Base-by-base conservation (phyloP, 129 eudicot species). In the Saposhnikovia divaricata region DNA sequence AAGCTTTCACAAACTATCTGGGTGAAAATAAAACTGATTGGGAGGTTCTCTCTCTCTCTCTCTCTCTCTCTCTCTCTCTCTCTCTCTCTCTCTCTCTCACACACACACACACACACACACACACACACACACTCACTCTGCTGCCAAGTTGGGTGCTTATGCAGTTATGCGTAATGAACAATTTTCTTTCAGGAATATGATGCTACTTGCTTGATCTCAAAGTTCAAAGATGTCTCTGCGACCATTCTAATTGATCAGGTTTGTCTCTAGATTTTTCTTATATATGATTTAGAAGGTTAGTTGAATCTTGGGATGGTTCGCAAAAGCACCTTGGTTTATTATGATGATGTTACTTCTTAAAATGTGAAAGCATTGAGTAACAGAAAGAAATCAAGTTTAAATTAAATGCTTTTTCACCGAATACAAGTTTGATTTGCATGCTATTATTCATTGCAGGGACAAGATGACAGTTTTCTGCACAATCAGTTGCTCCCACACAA, bases 191-290 rank as follows among this genome's bases (percentile, higher is more conserved):
- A 95, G 97, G 97, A 92, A 47, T 92, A 95, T 77, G 99, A 95
- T 87, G 99, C 97, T 82, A 89, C 94, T 81, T 83, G 86, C 81
- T 87, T 95, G 86, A 81, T 95, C 51, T 82, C 97, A 31, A 95
- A 90, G 87, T 86, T 72, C 87, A 89, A 89, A 81, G 87, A 92
- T 37, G 88, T 92, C 77, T 83, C 91, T 23, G 95, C 93, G 39
- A 90, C 97, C 80, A 92, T 95, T 83, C 89, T 95, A 72, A 95
- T 95, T 85, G 97, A 95, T 79, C 99, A 95, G 97, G 99, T 90
- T 77, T 71, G 78, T 43, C 50, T 4, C 25, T 38, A 69, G 42
- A 28, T 65, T 19, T 42, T 72, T 44, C 18, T 45, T 14, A 43
- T 73, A 42, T 4, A n/a, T 21, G 77, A 0, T 19, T 72, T 19